Evolutionary conservation across 2,329 filamentous ascomycete species (phyloP), one percentile per base, ranked within the genome.

Genomic region (Blastomyces percursus): DNA sequence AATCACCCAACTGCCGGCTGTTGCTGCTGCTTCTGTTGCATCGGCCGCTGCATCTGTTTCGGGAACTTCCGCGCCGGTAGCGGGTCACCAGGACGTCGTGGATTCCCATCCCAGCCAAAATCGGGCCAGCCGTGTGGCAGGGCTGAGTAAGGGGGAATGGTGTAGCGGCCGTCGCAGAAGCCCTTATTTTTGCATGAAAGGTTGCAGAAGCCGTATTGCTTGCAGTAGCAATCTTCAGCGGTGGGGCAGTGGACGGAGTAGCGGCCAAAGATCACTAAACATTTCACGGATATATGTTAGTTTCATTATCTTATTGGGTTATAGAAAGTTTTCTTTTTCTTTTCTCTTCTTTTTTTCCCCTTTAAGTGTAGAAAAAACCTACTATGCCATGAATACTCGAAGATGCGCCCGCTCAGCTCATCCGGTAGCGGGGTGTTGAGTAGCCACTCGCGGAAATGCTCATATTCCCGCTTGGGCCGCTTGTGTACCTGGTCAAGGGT

Each of bases 211-310:
- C 85, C 85, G 67, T 84, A 89, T 16, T 84, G 78, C 46, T 85
- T 82, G 74, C 86, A 88, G 71, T 88, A 88, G 70, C 86, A 88
- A 2, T 82, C 80, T 55, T 77, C 71, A 0, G 83, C 83, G n/a
- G 76, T 74, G 0, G 86, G 86, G 66, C 86, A 89, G 66, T 86
- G 79, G 1, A 86, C 78, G 6, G 79, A 69, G n/a, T 79, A 72
- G 64, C 82, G 81, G 58, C 82, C 82, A 67, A 86, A 86, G 6
- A 86, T 82, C 62, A 85, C 81, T 84, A 48, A 9, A 35, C 32
- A 35, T 32, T 32, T 12, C 16, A 42, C 16, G 14, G 38, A 42
- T 42, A 42, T 1, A 19, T 16, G 12, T 42, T 4, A 5, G 12
- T 19, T 16, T 42, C 3, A 16, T 5, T 16, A 30, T 30, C 27